These are phyloP conservation scores for Penicillium sp. DNA, from an alignment of 2,329 filamentous ascomycete species.

Conservation along the genomic window DNA sequence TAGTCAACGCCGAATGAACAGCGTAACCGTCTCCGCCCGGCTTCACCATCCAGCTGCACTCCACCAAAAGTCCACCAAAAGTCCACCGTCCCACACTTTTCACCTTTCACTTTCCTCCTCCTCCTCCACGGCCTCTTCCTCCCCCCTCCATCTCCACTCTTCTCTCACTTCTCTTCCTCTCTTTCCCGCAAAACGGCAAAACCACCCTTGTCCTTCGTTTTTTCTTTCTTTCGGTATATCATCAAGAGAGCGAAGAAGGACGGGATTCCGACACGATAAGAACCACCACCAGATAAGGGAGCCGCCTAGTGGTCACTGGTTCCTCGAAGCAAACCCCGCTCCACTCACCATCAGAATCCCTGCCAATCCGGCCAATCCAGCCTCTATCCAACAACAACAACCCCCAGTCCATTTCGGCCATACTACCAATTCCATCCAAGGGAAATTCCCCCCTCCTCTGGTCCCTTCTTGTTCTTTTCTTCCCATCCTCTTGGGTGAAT, in stretches of 20 bases:
- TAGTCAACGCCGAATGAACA: background rate
- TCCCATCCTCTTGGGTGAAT: background rate
- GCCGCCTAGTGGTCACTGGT: conserved; percentile 1
- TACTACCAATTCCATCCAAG: background rate
- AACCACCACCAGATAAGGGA: background rate
- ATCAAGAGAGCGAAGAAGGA: background rate
- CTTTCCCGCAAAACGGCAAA: too few relatives aligned
- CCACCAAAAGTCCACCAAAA: background rate
- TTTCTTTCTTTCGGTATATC: background rate
- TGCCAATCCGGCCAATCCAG: background rate
- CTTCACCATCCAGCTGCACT: conserved; percentile 1
- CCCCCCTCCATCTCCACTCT: background rate
- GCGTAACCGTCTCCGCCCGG: conserved; percentile 3
- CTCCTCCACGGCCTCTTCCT: background rate
- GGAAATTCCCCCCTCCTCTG: background rate
- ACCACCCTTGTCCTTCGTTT: background rate
- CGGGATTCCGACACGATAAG: background rate
- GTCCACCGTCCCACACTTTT: background rate
- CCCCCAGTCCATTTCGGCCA: background rate
- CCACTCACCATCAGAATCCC: background rate
- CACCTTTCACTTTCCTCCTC: background rate
- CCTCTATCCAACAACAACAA: background rate
- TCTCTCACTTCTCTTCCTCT: background rate
- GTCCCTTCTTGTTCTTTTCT: background rate
- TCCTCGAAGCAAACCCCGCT: background rate